phyloP scores from a whole-genome alignment of 768 basidiomycete species.

The Tylopilus subfusipes region DNA sequence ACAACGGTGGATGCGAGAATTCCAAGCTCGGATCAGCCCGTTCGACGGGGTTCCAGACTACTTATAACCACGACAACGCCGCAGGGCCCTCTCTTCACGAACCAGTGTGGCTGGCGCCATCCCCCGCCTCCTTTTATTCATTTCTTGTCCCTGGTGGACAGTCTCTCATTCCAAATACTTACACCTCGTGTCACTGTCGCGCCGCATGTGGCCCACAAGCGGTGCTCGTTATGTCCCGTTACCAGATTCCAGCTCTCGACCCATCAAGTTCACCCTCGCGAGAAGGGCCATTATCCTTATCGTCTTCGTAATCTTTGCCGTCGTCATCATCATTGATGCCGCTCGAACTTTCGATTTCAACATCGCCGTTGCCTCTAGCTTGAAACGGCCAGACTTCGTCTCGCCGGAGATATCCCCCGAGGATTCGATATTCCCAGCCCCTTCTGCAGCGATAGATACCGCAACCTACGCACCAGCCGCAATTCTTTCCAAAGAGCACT shows the following conservation, averaged over 20 bases:
- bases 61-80: no score
- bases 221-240: constrained; percentile 10
- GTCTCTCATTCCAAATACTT: background rate
- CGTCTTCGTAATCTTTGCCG: background rate
- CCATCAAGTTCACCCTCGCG: constrained; percentile 3
- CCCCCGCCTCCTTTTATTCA: no score
- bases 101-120: no score
- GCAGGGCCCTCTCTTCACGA: no score
- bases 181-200: background rate
- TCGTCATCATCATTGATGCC: constrained; percentile 9
- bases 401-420: background rate
- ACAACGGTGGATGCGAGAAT: background rate
- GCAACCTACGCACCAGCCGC: background rate
- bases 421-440: background rate
- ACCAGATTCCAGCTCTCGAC: background rate
- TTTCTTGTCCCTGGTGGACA: constrained; percentile 7
- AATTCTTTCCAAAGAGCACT: constrained; percentile 12
- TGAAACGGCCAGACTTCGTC: background rate
- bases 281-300: constrained; percentile 11
- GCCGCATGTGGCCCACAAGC: constrained; percentile 16
- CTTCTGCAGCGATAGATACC: background rate
- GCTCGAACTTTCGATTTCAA: constrained; percentile 12
- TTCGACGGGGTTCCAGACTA: no score
- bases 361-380: constrained; percentile 2
- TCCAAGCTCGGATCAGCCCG: background rate